Evolutionary conservation across 352 stramenopile genomes (phyloP).

Genomic region (Sclerospora graminicola): DNA sequence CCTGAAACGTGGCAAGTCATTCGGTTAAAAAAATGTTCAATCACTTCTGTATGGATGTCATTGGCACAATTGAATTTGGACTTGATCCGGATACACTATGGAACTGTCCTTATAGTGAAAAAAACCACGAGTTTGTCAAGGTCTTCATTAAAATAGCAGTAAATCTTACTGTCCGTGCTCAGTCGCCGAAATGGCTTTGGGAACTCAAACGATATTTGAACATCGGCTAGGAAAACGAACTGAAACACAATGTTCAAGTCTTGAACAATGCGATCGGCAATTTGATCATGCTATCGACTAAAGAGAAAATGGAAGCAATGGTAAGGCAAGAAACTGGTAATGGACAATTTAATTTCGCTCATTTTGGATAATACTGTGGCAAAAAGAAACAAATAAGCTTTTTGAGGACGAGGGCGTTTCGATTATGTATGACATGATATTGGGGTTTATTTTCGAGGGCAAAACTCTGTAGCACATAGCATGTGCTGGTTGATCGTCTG

Average conservation of each 20-base stretch:
- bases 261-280: neutral
- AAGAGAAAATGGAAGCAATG: neutral
- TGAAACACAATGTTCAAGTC: too few species aligned
- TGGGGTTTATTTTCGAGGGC: neutral
- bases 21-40: slow-evolving; percentile 23
- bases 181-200: neutral
- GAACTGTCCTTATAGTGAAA: slow-evolving; percentile 1
- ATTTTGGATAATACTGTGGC: neutral
- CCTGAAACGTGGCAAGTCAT: neutral
- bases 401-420: neutral
- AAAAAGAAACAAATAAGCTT: neutral
- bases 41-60: neutral
- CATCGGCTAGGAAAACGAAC: neutral
- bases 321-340: neutral
- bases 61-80: neutral
- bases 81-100: neutral
- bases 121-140: too few species aligned
- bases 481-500: neutral
- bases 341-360: neutral
- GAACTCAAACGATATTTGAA: neutral
- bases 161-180: neutral
- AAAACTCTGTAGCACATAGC: too few species aligned
- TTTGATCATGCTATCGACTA: neutral
- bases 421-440: slow-evolving; percentile 1
- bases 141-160: neutral